Conservation (phyloP, 441 rosid species). For the Jatropha multifida region DNA sequence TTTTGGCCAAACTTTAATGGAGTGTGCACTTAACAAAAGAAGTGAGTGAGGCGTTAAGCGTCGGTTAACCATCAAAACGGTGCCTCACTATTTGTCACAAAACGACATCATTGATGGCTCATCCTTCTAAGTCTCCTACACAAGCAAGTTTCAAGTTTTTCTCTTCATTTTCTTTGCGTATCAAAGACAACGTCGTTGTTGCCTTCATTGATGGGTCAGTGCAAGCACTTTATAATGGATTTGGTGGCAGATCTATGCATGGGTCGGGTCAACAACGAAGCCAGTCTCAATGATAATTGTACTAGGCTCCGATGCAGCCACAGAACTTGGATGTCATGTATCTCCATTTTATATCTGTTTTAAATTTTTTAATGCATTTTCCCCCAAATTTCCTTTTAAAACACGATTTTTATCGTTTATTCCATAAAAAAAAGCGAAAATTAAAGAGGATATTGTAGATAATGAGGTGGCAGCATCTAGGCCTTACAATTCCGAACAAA, state of each 20-base stretch:
- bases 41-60: too few species aligned
- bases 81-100: conserved; percentile 24
- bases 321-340: conserved; percentile 30
- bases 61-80: too few species aligned
- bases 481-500: conserved; percentile 37
- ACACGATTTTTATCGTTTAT: not conserved
- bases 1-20: too few species aligned
- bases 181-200: not conserved
- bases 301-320: conserved; percentile 53
- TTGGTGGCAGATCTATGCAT: conserved; percentile 56
- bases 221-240: conserved; percentile 58
- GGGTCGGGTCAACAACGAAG: conserved; percentile 32
- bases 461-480: conserved; percentile 52
- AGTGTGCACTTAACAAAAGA: too few species aligned
- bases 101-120: conserved; percentile 48
- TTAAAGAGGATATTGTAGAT: conserved; percentile 35
- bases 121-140: conserved; percentile 21
- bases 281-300: conserved; percentile 37
- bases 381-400: not conserved
- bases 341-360: too few species aligned
- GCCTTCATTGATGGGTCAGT: conserved; percentile 33
- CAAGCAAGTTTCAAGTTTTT: conserved; percentile 2
- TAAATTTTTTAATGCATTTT: not conserved
- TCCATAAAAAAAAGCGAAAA: not conserved
- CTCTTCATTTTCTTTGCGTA: conserved; percentile 3